Evolutionary conservation across 1,284 basidiomycete genomes (phyloP).

Genomic region (Fomes fomentarius): DNA sequence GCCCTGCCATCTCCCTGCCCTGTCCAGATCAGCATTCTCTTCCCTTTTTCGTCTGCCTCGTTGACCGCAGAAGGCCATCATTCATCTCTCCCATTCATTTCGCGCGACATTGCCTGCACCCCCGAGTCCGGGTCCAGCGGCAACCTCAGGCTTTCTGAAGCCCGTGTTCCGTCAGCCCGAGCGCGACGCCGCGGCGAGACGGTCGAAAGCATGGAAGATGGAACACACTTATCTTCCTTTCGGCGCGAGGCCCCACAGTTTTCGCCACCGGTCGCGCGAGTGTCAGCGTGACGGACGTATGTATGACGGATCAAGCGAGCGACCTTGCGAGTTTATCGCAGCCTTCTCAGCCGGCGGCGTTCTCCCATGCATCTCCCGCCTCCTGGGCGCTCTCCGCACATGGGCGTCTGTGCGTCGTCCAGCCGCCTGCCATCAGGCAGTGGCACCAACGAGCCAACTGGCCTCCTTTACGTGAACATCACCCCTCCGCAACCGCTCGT

Average conservation of each 20-base stretch:
- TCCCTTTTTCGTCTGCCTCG: neutral
- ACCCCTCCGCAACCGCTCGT: neutral
- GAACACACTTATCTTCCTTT: neutral
- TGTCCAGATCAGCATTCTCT: neutral
- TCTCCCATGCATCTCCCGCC: no score
- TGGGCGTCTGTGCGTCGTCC: no score
- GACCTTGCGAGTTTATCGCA: conserved; percentile 2
- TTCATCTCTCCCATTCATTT: conserved; percentile 7
- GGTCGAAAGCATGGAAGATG: conserved; percentile 5
- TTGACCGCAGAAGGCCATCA: neutral
- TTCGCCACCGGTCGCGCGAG: neutral
- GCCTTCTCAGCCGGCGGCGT: no score
- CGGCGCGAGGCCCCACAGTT: neutral
- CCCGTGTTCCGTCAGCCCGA: neutral
- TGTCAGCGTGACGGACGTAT: conserved; percentile 2
- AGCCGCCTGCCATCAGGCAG: no score
- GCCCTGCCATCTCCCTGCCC: neutral
- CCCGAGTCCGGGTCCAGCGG: no score
- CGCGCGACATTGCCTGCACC: no score
- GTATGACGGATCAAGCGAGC: neutral
- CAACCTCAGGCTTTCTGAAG: neutral
- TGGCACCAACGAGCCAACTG: no score
- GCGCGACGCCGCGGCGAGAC: neutral
- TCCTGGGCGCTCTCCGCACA: no score
- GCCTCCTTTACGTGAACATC: conserved; percentile 4